Evolutionary conservation across 441 rosid genomes (phyloP).

Genomic region (Gossypium aridum): DNA sequence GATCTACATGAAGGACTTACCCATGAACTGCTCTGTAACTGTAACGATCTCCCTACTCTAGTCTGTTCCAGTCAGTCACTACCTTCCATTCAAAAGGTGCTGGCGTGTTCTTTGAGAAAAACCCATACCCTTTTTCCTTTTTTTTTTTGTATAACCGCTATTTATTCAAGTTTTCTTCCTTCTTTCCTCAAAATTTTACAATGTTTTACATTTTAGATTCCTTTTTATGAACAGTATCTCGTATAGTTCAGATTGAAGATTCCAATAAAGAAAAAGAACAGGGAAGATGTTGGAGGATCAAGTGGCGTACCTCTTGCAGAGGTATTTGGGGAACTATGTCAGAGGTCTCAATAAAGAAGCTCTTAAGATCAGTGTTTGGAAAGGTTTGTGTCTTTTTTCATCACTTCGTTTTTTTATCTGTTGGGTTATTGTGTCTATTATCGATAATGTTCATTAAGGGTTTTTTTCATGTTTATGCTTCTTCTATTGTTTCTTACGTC

Average conservation of each 20-base stretch:
- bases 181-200: not conserved
- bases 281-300: slow-evolving; percentile 97
- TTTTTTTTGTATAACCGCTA: not conserved
- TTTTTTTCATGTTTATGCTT: not conserved
- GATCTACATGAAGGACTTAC: not conserved
- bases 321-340: slow-evolving; percentile 89
- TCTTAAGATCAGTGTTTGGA: slow-evolving; percentile 97
- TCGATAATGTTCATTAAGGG: not conserved
- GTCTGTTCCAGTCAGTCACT: not conserved
- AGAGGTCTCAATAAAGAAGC: slow-evolving; percentile 88
- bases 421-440: not conserved
- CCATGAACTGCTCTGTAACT: not conserved
- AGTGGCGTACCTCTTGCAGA: slow-evolving; percentile 82
- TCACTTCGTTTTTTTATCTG: not conserved
- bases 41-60: not conserved
- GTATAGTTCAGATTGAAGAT: not conserved
- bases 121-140: too few species aligned
- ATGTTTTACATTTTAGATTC: not conserved
- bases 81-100: slow-evolving; percentile 17
- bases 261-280: slow-evolving; percentile 9
- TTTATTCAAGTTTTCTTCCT: slow-evolving; percentile 7
- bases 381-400: slow-evolving; percentile 35
- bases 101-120: slow-evolving; percentile 35
- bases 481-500: not conserved
- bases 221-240: not conserved